Base-by-base conservation (phyloP, 306 rosid species). In the Argentina anserina region DNA sequence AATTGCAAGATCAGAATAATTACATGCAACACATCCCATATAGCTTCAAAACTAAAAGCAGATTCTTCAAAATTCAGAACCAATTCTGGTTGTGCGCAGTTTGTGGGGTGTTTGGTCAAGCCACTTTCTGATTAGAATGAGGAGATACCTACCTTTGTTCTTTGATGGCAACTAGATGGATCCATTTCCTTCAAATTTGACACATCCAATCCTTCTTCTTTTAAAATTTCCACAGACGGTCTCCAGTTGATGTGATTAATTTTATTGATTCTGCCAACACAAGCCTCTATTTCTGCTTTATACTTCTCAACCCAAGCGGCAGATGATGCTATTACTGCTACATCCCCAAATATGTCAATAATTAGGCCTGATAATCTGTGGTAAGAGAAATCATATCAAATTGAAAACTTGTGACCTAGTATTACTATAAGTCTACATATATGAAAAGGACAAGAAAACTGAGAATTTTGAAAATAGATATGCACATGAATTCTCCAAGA, bases 291-390 rank as follows among this genome's bases (percentile, higher is more conserved):
- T 80, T 88, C 94, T 80, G 85, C 61, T 77, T 83, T 86, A 85
- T 91, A 89, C 81, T 87, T 89, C 87, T 94, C 97, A 77, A 94
- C 97, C 98, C 98, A 94, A 79, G 97, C 98, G 76, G 94, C 96
- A 62, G 98, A 91, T 62, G 95, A 91, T 34, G 97, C 98, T 62
- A 93, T 81, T 25, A 91, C 98, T 66, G 96, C 97, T 82, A 89
- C 76, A 81, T 87, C 97, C 84, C 98, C 94, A 87, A 93, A 89
- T 53, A 89, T 75, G 40, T 93, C 96, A 71, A 91, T 80, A 43
- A 91, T 89, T 78, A 93, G 80, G 70, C 98, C 97, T 64, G 98
- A 93, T 80, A 93, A 75, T 80, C 98, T 89, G 90, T 63, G 42
- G 67, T 58, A 74, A 79, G 71, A 64, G 33, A 55, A 67, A 41